These are phyloP conservation scores for Colletotrichum incanum DNA, from an alignment of 2,329 filamentous ascomycete species.

Conservation along the genomic window DNA sequence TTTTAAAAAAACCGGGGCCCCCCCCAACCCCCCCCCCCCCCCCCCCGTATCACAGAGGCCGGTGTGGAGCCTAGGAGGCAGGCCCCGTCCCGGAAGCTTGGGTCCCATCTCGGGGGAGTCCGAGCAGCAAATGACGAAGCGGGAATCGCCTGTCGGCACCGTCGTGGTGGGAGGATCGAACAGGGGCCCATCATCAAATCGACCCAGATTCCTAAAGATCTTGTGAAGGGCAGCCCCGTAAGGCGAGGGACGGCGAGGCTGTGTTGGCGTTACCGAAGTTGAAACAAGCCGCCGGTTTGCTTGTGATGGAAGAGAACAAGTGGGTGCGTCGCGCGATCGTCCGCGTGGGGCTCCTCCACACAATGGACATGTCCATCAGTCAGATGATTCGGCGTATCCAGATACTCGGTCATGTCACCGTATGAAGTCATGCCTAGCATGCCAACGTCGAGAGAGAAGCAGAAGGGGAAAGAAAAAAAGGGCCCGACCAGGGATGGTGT, in stretches of 20 bases:
- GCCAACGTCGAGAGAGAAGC: neutral
- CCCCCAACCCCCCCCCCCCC: too few relatives aligned
- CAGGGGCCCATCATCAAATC: slow-evolving; percentile 11
- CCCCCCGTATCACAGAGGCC: neutral
- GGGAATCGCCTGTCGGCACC: slow-evolving; percentile 7
- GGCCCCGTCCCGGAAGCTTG: slow-evolving; percentile 17
- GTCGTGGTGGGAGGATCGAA: neutral
- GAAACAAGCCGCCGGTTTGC: neutral
- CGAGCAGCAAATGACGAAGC: slow-evolving; percentile 12
- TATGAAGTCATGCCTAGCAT: slow-evolving; percentile 27
- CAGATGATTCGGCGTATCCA: slow-evolving; percentile 25
- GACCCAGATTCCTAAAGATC: neutral
- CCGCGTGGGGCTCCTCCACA: slow-evolving; percentile 23
- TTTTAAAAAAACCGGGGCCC: too few relatives aligned
- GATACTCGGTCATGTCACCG: slow-evolving; percentile 27
- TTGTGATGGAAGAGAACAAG: slow-evolving; percentile 8
- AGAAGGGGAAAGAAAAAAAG: neutral
- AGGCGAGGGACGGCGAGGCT: slow-evolving; percentile 17
- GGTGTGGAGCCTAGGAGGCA: slow-evolving; percentile 14
- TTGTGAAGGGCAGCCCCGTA: neutral
- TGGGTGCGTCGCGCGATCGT: slow-evolving; percentile 19
- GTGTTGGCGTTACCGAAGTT: neutral
- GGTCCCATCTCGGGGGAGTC: slow-evolving; percentile 9
- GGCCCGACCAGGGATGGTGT: slow-evolving; percentile 9
- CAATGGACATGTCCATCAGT: slow-evolving; percentile 16